These are phyloP conservation scores for Maudiozyma serrabonitensis DNA, from an alignment of 805 yeast species.

Conservation along the genomic window DNA sequence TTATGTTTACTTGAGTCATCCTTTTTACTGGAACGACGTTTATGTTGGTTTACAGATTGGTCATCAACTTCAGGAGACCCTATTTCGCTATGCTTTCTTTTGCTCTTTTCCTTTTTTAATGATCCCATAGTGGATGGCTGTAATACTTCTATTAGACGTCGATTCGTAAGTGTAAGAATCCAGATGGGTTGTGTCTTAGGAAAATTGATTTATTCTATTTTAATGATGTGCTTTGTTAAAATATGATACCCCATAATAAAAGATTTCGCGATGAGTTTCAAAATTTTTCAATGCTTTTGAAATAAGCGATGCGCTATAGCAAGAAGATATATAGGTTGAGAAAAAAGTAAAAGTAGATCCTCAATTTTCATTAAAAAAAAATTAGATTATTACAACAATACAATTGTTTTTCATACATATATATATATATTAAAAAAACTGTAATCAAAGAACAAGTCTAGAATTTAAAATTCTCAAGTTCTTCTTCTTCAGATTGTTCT, in stretches of 20 bases:
- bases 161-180: not conserved
- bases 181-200: not conserved
- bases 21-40: not conserved
- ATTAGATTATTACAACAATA: too few species aligned
- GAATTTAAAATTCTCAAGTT: slow-evolving; percentile 16
- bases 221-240: too few species aligned
- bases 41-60: not conserved
- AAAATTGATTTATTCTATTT: not conserved
- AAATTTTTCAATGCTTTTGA: not conserved
- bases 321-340: not conserved
- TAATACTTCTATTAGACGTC: not conserved
- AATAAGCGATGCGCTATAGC: not conserved
- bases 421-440: not conserved
- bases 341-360: too few species aligned
- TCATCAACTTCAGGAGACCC: not conserved
- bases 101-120: not conserved
- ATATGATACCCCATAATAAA: too few species aligned
- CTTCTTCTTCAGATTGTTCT: slow-evolving; percentile 5
- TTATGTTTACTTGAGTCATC: not conserved
- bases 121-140: not conserved
- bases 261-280: not conserved
- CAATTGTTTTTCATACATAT: not conserved
- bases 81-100: not conserved
- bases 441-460: not conserved
- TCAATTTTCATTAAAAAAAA: too few species aligned